These are phyloP conservation scores for Neofusicoccum sp. DNA, from an alignment of 2,329 filamentous ascomycete genomes.

Conservation along the genomic window DNA sequence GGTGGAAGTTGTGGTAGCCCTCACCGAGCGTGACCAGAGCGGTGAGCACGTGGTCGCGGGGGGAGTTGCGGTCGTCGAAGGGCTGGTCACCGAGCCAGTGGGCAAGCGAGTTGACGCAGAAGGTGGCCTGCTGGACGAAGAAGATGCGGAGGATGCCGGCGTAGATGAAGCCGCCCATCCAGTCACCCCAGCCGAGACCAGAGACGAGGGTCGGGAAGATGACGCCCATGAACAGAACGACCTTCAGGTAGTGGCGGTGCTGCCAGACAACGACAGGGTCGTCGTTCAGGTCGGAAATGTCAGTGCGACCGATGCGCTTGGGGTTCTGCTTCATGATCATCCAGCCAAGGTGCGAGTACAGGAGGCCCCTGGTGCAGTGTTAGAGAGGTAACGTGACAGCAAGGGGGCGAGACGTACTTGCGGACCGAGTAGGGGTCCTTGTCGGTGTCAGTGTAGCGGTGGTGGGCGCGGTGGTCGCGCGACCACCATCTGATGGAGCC, in stretches of 20 bases:
- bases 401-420: conserved; percentile 30
- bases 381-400: conserved; percentile 3
- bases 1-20: conserved; percentile 47
- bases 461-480: conserved; percentile 51
- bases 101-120: conserved; percentile 55
- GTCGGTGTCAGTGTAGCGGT: conserved; percentile 53
- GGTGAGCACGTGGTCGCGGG: conserved; percentile 44
- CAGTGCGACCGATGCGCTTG: conserved; percentile 51
- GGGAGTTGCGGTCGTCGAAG: conserved; percentile 45
- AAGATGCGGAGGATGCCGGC: conserved; percentile 53
- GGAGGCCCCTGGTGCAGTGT: conserved; percentile 32
- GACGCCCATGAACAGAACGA: conserved; percentile 48
- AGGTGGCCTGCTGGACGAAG: conserved; percentile 54
- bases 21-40: conserved; percentile 45
- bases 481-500: conserved; percentile 53
- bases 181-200: conserved; percentile 51
- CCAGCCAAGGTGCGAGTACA: conserved; percentile 54
- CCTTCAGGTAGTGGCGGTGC: conserved; percentile 50
- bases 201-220: conserved; percentile 50
- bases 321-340: conserved; percentile 57
- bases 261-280: conserved; percentile 52
- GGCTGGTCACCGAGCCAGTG: conserved; percentile 52
- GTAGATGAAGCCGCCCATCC: conserved; percentile 51
- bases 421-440: conserved; percentile 55
- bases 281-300: conserved; percentile 53